Evolutionary conservation across 2,329 filamentous ascomycete genomes (phyloP), one percentile per base, ranked within the genome.

Genomic region (Microcera coccophila): DNA sequence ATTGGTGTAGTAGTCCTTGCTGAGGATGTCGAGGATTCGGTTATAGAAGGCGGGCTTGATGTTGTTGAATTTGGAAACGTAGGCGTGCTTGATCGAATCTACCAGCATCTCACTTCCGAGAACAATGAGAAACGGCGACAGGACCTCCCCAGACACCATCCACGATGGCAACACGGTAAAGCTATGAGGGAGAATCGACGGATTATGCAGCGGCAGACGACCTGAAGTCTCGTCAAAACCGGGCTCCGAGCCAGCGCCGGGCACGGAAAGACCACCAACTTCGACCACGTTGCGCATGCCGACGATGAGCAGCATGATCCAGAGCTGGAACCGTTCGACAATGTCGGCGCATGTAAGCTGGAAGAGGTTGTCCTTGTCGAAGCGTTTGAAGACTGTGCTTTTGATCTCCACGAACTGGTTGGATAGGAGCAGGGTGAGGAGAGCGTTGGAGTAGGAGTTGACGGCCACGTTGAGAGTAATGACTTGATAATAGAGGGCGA

Each of bases 361-460:
- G 62, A 98, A 98, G 0, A 95, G 72, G 53, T 95, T 97, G 61
- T 98, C 93, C 64, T 96, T 97, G 58, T 98, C 93, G 50, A 97
- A 95, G 47, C 91, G 93, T 71, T 98, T 97, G 74, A 98, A 98
- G 1, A 98, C 94, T 0, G 90, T 94, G 47, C 88, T 88, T 62
- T 98, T 98, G 73, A 98, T 95, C 69, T 98, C 93, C 33, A 98
- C 93, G 58, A 98, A 98, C 61, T 98, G 94, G 61, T 97, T 98
- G 5, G 90, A 96, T 62, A 98, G 81, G 2, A 98, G 74, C 1
- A 98, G 78, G 0, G 93, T 96, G 24, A 98, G 75, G 4, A 98
- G 73, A 0, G 93, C 91, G 60, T 98, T 98, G 0, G 90, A 96
- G 66, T 98, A 98, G 0, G 91, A 96, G 66, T 98, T 98, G 56